A percentile compares a stretch with the other conserved stretches of the same genome.
These are phyloP conservation scores for Kurtzmaniella quercitrusa DNA, from an alignment of 1,139 yeast genomes.

Conservation along the genomic window DNA sequence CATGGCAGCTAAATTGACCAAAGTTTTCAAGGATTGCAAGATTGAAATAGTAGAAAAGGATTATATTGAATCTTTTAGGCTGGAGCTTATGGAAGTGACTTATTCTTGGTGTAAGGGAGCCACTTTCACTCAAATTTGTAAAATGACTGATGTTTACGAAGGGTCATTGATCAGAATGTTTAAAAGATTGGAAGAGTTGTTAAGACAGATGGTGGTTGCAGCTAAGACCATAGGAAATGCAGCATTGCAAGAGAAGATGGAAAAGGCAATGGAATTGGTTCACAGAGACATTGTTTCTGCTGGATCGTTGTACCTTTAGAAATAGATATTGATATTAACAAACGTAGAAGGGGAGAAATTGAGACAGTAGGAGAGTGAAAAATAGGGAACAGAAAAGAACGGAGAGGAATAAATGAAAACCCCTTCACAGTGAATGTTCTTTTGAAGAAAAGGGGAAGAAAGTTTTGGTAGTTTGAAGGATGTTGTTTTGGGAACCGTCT, in stretches of 20 bases:
- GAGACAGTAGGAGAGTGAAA: too few relatives aligned
- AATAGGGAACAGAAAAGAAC: too few relatives aligned
- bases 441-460: too few relatives aligned
- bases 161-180: slow-evolving; percentile 94
- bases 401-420: too few relatives aligned
- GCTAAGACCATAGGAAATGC: slow-evolving; percentile 90
- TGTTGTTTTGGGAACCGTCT: too few relatives aligned
- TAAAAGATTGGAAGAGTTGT: slow-evolving; percentile 87
- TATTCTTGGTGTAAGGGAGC: slow-evolving; percentile 97
- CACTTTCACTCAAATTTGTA: slow-evolving; percentile 91
- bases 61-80: slow-evolving; percentile 84
- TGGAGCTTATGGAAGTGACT: slow-evolving; percentile 95
- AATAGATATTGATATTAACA: not conserved
- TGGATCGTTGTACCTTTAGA: slow-evolving; percentile 75
- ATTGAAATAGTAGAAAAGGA: slow-evolving; percentile 87
- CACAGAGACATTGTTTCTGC: slow-evolving; percentile 97
- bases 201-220: slow-evolving; percentile 84
- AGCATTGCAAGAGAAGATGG: slow-evolving; percentile 86
- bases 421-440: too few relatives aligned
- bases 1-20: slow-evolving; percentile 87
- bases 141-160: slow-evolving; percentile 98
- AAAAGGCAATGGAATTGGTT: slow-evolving; percentile 73
- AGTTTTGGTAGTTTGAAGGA: too few relatives aligned
- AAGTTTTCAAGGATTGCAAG: slow-evolving; percentile 82
- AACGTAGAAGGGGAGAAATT: too few relatives aligned